These are phyloP conservation scores for Populus tomentosa DNA, from an alignment of 441 rosid genomes.

Conservation along the genomic window DNA sequence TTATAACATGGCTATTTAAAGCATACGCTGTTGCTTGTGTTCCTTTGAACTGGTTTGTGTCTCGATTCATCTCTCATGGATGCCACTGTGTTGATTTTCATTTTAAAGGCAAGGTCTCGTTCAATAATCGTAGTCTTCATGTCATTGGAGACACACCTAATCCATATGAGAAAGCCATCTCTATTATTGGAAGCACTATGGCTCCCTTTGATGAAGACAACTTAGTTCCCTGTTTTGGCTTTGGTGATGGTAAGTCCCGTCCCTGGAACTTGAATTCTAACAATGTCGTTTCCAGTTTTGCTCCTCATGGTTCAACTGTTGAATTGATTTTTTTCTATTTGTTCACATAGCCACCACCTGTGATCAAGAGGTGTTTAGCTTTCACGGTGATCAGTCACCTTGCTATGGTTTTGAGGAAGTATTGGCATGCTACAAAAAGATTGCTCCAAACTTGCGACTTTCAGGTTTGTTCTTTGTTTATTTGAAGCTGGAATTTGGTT, in stretches of 20 bases:
- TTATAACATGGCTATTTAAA: neutral
- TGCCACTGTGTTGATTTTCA: slow-evolving; percentile 11
- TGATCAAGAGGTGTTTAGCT: slow-evolving; percentile 69
- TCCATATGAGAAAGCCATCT: slow-evolving; percentile 80
- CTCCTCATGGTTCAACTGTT: neutral
- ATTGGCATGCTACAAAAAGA: slow-evolving; percentile 57
- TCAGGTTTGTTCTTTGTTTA: slow-evolving; percentile 42
- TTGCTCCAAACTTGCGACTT: slow-evolving; percentile 56
- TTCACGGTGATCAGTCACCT: slow-evolving; percentile 62
- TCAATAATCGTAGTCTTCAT: slow-evolving; percentile 63
- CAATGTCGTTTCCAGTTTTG: too few relatives aligned
- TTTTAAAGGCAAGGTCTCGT: slow-evolving; percentile 51
- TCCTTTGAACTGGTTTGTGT: neutral
- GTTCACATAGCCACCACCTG: slow-evolving; percentile 57
- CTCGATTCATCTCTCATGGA: neutral
- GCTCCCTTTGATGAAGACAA: slow-evolving; percentile 89
- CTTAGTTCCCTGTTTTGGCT: slow-evolving; percentile 81
- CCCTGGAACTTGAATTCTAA: neutral
- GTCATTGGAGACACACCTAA: slow-evolving; percentile 46
- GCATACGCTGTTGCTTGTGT: neutral
- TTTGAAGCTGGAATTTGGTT: neutral
- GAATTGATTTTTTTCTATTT: neutral
- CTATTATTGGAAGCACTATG: slow-evolving; percentile 71
- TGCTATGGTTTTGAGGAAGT: slow-evolving; percentile 89
- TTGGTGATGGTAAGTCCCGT: slow-evolving; percentile 63